phyloP scores from a whole-genome alignment of 352 stramenopile species.

The Pythium aristosporum region DNA sequence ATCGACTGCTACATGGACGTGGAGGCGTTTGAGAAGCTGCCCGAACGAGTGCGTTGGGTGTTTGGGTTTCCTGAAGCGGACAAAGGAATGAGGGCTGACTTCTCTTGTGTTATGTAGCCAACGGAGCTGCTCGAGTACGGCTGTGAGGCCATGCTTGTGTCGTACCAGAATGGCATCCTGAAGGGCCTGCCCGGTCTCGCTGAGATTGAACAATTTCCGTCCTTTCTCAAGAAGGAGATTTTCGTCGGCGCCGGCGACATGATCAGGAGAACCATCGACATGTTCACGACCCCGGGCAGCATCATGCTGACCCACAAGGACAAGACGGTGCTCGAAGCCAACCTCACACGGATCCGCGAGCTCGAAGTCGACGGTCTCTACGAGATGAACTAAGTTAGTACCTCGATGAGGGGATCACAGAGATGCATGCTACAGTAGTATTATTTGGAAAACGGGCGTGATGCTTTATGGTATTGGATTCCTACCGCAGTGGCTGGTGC shows the following conservation, averaged over 20 bases:
- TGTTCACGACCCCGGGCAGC: conserved; percentile 94
- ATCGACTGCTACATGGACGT: conserved; percentile 80
- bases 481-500: conserved; percentile 40
- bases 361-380: conserved; percentile 77
- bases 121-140: conserved; percentile 78
- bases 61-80: background rate
- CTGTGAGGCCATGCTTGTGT: conserved; percentile 93
- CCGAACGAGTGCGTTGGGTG: conserved; percentile 40
- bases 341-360: conserved; percentile 90
- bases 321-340: conserved; percentile 74
- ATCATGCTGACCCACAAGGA: conserved; percentile 93
- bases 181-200: conserved; percentile 87
- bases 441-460: too few species aligned
- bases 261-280: conserved; percentile 92
- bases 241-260: conserved; percentile 79
- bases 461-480: background rate
- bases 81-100: background rate
- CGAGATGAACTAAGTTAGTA: conserved; percentile 46
- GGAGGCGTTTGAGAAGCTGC: conserved; percentile 56
- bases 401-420: background rate
- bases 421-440: too few species aligned
- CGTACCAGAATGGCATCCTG: conserved; percentile 90
- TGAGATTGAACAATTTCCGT: conserved; percentile 90
- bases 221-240: conserved; percentile 92
- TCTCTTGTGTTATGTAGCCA: conserved; percentile 37